Percentiles rank a stretch among this genome's conserved stretches.
phyloP scores from a whole-genome alignment of 768 basidiomycete genomes.

The Leccinum olivaceopallidum region DNA sequence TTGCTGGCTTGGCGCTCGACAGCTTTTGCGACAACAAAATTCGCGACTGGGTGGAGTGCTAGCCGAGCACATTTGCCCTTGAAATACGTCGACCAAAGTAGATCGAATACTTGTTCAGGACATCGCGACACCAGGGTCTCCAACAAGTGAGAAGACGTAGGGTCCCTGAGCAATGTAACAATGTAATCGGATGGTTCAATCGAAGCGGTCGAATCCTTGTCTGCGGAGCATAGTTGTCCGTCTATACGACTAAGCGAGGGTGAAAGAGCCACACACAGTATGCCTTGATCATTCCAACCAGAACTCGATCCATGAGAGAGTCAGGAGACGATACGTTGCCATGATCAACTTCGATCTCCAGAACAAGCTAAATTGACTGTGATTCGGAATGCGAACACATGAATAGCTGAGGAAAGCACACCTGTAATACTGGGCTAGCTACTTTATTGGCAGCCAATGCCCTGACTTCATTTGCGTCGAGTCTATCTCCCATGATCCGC shows the following conservation, averaged over 20 bases:
- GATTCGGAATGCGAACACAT: conserved; percentile 10
- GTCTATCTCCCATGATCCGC: conserved; percentile 47
- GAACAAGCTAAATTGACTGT: conserved; percentile 55
- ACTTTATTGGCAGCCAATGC: conserved; percentile 75
- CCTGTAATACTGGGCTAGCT: conserved; percentile 76
- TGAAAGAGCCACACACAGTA: conserved; percentile 47
- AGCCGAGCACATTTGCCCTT: conserved; percentile 68
- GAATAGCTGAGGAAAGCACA: conserved; percentile 31
- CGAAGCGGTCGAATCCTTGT: conserved; percentile 33
- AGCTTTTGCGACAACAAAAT: conserved; percentile 88
- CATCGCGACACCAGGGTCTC: conserved; percentile 73
- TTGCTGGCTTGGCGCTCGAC: conserved; percentile 58
- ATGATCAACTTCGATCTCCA: conserved; percentile 79
- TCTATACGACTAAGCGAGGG: neutral
- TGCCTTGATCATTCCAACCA: conserved; percentile 70
- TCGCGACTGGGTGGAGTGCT: conserved; percentile 87
- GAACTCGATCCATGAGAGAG: conserved; percentile 71
- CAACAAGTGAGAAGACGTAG: conserved; percentile 88
- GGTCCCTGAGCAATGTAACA: conserved; percentile 77
- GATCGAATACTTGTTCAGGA: conserved; percentile 58
- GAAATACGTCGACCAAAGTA: conserved; percentile 81
- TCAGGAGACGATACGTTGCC: conserved; percentile 55
- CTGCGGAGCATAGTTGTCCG: conserved; percentile 31
- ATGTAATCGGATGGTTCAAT: conserved; percentile 75
- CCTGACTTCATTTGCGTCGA: conserved; percentile 72